A percentile compares a stretch with the other conserved stretches of the same genome.
phyloP scores from a whole-genome alignment of 108 stramenopile genomes.

The Nitzschia inconspicua region DNA sequence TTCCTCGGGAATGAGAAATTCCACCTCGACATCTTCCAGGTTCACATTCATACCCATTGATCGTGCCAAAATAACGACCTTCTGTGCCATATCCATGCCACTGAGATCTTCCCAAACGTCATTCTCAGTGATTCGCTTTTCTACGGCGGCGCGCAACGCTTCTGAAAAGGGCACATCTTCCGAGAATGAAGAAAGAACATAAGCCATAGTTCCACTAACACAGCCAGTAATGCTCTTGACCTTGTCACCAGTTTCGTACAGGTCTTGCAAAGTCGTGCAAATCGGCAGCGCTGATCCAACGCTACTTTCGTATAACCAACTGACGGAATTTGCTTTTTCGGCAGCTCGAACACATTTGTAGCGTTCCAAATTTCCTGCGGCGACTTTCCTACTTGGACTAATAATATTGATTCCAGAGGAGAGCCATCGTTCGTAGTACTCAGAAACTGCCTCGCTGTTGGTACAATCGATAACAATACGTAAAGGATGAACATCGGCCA shows the following conservation, averaged over 20 bases:
- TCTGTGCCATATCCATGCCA: conserved; percentile 45
- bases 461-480: conserved; percentile 81
- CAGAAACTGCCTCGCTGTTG: conserved; percentile 45
- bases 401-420: conserved; percentile 61
- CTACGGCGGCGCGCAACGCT: conserved; percentile 54
- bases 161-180: conserved; percentile 54
- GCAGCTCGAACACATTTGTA: conserved; percentile 61
- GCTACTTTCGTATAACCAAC: conserved; percentile 72
- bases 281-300: conserved; percentile 82
- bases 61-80: conserved; percentile 52
- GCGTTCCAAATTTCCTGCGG: conserved; percentile 50
- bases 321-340: conserved; percentile 38
- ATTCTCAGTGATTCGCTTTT: conserved; percentile 57
- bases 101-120: conserved; percentile 55
- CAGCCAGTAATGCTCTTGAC: conserved; percentile 58
- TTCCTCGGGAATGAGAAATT: conserved; percentile 60
- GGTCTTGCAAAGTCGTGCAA: conserved; percentile 66
- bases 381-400: conserved; percentile 63
- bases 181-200: conserved; percentile 49
- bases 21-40: conserved; percentile 66
- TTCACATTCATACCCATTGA: conserved; percentile 38
- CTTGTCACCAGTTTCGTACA: conserved; percentile 63
- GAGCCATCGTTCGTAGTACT: conserved; percentile 69
- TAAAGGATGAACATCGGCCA: conserved; percentile 74
- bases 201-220: conserved; percentile 75